Evolutionary conservation across 176 grass and related monocot genomes (phyloP), one percentile per base, ranked within the genome.

Genomic region (Thalia dealbata): DNA sequence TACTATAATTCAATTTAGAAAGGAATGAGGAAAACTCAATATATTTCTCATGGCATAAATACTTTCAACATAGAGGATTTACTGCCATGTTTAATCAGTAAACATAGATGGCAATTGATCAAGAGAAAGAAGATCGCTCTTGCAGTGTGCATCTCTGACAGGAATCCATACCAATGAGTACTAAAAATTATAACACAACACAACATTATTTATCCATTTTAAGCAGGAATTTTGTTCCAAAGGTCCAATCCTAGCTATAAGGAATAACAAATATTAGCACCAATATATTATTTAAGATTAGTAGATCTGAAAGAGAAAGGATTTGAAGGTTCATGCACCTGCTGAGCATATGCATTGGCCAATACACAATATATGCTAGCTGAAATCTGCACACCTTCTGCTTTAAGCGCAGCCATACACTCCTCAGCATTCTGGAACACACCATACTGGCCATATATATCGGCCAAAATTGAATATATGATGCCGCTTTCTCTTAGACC

Each of bases 361-460:
- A 93, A 69, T 45, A 82, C 85, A 58, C 95, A 99, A 61, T 86
- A 99, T 10, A 91, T 58, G 14, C 83, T 90, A 58, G 90, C 76
- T 10, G 79, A 86, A 69, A 93, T 83, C 71, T 72, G 81, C 4
- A 81, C 61, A 25, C 77, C 87, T 81, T 92, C 73, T 75, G 79
- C 85, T 73, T 87, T 99, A 43, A 99, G 83, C 56, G 89, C 87
- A 79, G 85, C 83, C 6, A 93, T 64, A 75, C 90, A 99, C 5
- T 99, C 83, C 4, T 15, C 71, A 2, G 90, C 90, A 72, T 88
- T 72, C 22, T 68, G 72, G 71, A 83, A 93, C 74, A 64, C 82
- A 67, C 87, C 87, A 78, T 88, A 99, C 24, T 93, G 87, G 19
- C 87, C 95, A 14, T 93, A 99, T 73, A 99, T 99, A 79, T 99